Conservation (phyloP, 768 basidiomycete genomes). For the Dictyophora rubrovolvata region DNA sequence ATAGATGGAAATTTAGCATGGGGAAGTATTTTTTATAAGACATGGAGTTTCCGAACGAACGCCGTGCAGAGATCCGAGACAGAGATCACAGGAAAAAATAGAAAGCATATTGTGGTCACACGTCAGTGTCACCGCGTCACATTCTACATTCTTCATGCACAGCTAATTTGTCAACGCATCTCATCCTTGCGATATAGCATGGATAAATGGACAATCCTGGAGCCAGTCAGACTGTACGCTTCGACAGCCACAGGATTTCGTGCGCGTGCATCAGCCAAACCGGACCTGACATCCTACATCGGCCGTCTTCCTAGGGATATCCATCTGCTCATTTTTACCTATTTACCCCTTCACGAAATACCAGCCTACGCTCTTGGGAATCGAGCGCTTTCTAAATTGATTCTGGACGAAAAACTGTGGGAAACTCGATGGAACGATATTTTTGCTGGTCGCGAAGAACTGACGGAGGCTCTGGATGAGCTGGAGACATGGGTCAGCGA, state of each 20-base stretch:
- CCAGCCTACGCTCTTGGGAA: slow-evolving; percentile 62
- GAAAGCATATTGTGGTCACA: not conserved
- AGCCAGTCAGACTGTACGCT: slow-evolving; percentile 54
- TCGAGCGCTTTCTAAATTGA: slow-evolving; percentile 51
- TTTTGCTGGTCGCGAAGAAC: slow-evolving; percentile 32
- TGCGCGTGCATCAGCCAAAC: slow-evolving; percentile 10
- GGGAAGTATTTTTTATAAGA: too few species aligned
- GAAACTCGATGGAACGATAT: slow-evolving; percentile 59
- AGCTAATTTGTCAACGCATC: too few species aligned
- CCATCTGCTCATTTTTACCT: slow-evolving; percentile 61
- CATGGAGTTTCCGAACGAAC: too few species aligned
- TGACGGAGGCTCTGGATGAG: slow-evolving; percentile 44
- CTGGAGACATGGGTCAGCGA: slow-evolving; percentile 36
- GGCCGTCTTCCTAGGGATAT: slow-evolving; percentile 74
- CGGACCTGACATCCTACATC: slow-evolving; percentile 27
- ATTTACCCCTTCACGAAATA: slow-evolving; percentile 72
- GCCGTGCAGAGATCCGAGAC: not conserved
- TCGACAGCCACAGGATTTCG: slow-evolving; percentile 21
- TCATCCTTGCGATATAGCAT: slow-evolving; percentile 28
- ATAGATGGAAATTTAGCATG: too few species aligned
- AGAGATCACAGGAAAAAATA: not conserved
- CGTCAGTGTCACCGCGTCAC: not conserved
- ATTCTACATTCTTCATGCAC: not conserved
- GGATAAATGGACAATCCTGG: slow-evolving; percentile 83
- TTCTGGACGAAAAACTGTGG: slow-evolving; percentile 73